These are phyloP conservation scores for Physcia stellaris DNA, from an alignment of 495 filamentous ascomycete genomes.

Conservation along the genomic window DNA sequence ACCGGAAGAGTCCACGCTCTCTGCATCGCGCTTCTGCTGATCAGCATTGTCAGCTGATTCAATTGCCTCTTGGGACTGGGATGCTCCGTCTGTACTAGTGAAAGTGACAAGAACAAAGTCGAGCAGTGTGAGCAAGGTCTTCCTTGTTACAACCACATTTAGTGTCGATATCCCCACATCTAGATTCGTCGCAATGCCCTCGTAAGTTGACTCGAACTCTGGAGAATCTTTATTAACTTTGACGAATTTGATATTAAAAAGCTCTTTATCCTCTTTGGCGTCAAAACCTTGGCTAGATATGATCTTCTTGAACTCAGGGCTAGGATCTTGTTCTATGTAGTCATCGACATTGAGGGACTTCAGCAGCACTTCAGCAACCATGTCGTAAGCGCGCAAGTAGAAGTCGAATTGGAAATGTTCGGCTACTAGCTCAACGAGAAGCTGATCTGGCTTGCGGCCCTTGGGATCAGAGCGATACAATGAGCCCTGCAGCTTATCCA, in stretches of 20 bases:
- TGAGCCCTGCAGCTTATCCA: conserved; percentile 83
- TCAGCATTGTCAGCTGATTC: conserved; percentile 25
- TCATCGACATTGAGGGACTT: conserved; percentile 86
- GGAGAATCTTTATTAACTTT: conserved; percentile 85
- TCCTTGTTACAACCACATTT: conserved; percentile 85
- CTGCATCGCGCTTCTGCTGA: conserved; percentile 15
- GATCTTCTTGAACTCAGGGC: conserved; percentile 91
- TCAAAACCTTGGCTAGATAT: conserved; percentile 73
- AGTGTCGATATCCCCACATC: conserved; percentile 89
- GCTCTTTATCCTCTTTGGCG: conserved; percentile 59
- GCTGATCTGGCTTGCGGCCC: conserved; percentile 57
- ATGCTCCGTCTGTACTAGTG: conserved; percentile 49
- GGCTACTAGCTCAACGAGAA: conserved; percentile 82
- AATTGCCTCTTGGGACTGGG: conserved; percentile 32
- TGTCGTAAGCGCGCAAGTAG: conserved; percentile 76
- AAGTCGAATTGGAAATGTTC: conserved; percentile 80
- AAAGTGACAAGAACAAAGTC: conserved; percentile 96
- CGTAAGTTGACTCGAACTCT: conserved; percentile 79
- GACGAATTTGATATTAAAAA: conserved; percentile 77
- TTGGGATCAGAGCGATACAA: conserved; percentile 78
- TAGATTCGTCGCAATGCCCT: conserved; percentile 84
- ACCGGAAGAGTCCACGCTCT: conserved; percentile 17
- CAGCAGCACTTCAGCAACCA: conserved; percentile 79
- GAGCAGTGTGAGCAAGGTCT: conserved; percentile 83
- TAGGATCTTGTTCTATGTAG: conserved; percentile 76